phyloP scores from a whole-genome alignment of 1,139 yeast species.

The Magnusiomyces fungicola region DNA sequence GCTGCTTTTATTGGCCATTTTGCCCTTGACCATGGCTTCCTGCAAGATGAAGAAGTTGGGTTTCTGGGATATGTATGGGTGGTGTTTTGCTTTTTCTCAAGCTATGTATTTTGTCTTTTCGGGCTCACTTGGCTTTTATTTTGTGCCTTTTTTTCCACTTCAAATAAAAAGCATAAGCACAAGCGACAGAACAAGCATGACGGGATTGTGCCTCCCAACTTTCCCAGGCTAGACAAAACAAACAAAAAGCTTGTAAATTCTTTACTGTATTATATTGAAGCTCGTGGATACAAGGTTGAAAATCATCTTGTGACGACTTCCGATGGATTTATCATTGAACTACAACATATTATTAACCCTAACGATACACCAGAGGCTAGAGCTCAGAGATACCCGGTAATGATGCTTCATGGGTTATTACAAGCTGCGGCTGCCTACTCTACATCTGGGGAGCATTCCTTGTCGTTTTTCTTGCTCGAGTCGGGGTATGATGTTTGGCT shows the following conservation, averaged over 20 bases:
- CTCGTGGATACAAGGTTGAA: conserved; percentile 52
- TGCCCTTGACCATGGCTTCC: not conserved
- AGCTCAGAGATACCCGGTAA: conserved; percentile 44
- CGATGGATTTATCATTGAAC: conserved; percentile 68
- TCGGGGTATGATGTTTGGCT: conserved; percentile 88
- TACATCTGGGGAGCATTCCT: conserved; percentile 66
- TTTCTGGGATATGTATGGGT: not conserved
- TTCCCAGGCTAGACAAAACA: conserved; percentile 20
- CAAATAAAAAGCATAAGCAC: conserved; percentile 11
- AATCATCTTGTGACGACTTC: conserved; percentile 56
- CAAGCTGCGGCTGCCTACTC: conserved; percentile 83
- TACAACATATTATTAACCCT: conserved; percentile 57
- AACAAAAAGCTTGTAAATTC: conserved; percentile 39
- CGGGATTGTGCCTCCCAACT: conserved; percentile 12
- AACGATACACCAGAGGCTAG: conserved; percentile 34
- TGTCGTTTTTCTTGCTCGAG: conserved; percentile 56
- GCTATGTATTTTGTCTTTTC: conserved; percentile 16
- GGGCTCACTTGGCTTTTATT: conserved; percentile 17
- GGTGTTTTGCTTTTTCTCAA: not conserved
- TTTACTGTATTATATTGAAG: conserved; percentile 56
- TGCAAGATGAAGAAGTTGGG: not conserved
- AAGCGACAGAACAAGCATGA: conserved; percentile 14
- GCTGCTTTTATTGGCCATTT: not conserved
- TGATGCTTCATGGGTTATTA: conserved; percentile 77
- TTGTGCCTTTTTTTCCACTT: conserved; percentile 13